Conservation (phyloP, 345 rosid genomes). For the Populus davidiana region DNA sequence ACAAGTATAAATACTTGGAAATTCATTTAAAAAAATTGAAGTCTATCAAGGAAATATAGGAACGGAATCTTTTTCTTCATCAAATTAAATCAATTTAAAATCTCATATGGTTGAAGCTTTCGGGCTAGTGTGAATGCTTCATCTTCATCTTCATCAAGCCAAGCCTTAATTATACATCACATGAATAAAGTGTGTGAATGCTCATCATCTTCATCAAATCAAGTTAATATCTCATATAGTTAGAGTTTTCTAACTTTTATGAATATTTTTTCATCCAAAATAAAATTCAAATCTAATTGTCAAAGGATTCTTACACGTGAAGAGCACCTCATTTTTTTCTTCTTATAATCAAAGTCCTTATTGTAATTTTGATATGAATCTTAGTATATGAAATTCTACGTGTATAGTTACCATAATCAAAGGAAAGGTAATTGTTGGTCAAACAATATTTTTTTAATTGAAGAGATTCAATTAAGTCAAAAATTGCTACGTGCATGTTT, state of each 20-base stretch:
- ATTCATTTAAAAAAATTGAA: no score
- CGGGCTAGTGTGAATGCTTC: no score
- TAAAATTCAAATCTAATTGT: accelerated
- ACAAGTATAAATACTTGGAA: no score
- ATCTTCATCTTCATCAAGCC: no score
- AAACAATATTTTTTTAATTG: not conserved
- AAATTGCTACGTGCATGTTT: not conserved
- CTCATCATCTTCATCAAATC: accelerated
- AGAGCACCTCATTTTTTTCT: not conserved
- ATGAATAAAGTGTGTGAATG: no score
- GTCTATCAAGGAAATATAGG: no score
- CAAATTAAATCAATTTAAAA: accelerated
- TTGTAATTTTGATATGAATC: not conserved
- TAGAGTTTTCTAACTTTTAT: not conserved
- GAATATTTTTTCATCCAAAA: no score
- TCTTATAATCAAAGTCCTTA: not conserved
- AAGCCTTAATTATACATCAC: no score
- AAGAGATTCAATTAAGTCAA: not conserved
- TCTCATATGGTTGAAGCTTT: accelerated
- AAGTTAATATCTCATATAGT: accelerated
- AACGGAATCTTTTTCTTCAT: accelerated
- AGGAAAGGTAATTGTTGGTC: not conserved
- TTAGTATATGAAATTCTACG: not conserved
- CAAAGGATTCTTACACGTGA: accelerated
- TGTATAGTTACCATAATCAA: no score